Evolutionary conservation across 768 basidiomycete species (phyloP), one percentile per base, ranked within the genome.

Genomic region (Tulasnella sp.): DNA sequence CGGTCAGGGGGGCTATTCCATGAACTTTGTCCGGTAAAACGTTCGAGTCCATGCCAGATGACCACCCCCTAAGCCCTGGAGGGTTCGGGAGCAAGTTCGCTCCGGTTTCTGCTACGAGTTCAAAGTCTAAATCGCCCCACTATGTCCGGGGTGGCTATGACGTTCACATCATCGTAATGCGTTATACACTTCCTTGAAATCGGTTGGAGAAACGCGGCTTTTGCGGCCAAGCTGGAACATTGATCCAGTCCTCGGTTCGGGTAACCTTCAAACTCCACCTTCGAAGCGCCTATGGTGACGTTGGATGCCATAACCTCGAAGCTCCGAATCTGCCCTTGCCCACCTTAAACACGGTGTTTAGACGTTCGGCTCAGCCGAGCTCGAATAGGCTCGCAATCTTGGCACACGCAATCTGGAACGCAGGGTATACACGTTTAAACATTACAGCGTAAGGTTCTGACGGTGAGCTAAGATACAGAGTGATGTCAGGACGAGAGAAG

Each of bases 1-100:
- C 81, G 94, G 92, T 9, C 92, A 96, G 81, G 97, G 97, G n/a
- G 96, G 97, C 0, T 99, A 98, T 86, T 94, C 93, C 0, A 91
- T 99, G 90, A 94, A 94, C 83, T 98, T 99, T 84, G 87, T 86
- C 71, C 89, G 84, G 82, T 92, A 84, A 88, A n/a, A 36, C 18
- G 19, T 16, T 44, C 19, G 31, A n/a, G 21, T 27, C 62, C 31
- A 34, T 16, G 31, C 31, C 62, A 2, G 8, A 2, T 36, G 8
- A 19, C 31, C n/a, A 58, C 56, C 56, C n/a, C 24, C 31, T 58
- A 36, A 34, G 62, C 27, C 34, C 62, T 16, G 9, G 34, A 36
- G 9, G 62, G 62, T 68, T 68, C 62, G 62, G 31, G 36, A 19
- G 9, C 31, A 36, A 10, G 27, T 68, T 19, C 31, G 27, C 62